phyloP scores from a whole-genome alignment of 192 early-diverging fungal genomes.

The Phlyctochytrium arcticum region DNA sequence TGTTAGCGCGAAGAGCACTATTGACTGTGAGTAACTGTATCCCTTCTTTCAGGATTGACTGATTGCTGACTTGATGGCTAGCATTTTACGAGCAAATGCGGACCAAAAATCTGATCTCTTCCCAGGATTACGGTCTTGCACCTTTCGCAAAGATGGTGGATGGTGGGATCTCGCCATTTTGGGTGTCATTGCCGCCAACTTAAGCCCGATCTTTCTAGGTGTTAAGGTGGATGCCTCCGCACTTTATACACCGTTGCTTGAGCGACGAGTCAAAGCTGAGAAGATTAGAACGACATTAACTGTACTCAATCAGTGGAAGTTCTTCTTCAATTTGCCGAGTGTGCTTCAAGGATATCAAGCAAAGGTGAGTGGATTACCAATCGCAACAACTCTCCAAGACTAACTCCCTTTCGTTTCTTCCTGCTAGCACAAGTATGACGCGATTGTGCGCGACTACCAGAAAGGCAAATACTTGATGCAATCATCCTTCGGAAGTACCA shows the following conservation, averaged over 20 bases:
- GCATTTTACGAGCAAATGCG: constrained; percentile 87
- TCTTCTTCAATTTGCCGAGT: constrained; percentile 95
- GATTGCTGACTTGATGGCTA: constrained; percentile 5
- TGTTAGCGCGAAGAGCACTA: constrained; percentile 90
- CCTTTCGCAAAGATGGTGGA: constrained; percentile 65
- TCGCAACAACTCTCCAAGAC: not conserved
- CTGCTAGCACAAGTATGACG: constrained; percentile 73
- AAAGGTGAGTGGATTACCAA: constrained; percentile 58
- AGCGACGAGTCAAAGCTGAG: constrained; percentile 78
- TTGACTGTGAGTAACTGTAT: constrained; percentile 64
- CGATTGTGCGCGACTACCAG: constrained; percentile 91
- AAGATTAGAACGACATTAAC: constrained; percentile 85
- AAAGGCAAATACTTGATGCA: constrained; percentile 84
- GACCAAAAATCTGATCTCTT: constrained; percentile 72
- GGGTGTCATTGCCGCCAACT: not conserved
- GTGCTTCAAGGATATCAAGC: constrained; percentile 77
- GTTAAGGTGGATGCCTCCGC: constrained; percentile 66
- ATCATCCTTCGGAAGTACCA: constrained; percentile 37
- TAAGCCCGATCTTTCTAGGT: constrained; percentile 32
- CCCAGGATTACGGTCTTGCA: constrained; percentile 75
- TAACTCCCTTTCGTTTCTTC: not conserved
- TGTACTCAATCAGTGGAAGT: constrained; percentile 92
- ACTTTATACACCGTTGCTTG: constrained; percentile 82
- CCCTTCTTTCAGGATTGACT: not conserved
- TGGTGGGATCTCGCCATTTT: constrained; percentile 40